Conservation (phyloP, 306 rosid species). For the Casuarina cunninghamiana region DNA sequence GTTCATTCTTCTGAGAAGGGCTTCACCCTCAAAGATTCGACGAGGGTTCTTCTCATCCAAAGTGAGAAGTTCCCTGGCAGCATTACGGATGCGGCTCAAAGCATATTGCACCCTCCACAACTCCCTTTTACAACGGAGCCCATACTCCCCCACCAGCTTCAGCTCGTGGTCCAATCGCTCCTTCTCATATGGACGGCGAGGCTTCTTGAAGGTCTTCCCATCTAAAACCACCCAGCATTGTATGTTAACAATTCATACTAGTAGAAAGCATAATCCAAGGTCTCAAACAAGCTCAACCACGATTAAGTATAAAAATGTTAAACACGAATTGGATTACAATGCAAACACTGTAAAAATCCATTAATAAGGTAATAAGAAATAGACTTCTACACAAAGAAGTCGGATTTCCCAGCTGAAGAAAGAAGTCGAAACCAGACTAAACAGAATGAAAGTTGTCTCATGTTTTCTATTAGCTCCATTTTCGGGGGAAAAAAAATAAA, state of each 20-base stretch:
- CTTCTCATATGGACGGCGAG: conserved; percentile 42
- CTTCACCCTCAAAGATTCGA: conserved; percentile 44
- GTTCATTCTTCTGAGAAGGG: conserved; percentile 41
- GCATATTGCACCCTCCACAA: conserved; percentile 49
- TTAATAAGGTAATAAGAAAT: not conserved
- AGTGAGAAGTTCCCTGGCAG: conserved; percentile 42
- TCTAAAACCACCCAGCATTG: conserved; percentile 17
- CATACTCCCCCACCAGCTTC: conserved; percentile 43
- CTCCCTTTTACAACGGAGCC: conserved; percentile 44
- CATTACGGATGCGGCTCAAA: conserved; percentile 43
- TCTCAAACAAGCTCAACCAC: not conserved
- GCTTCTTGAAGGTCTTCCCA: conserved; percentile 45
- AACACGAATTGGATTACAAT: not conserved
- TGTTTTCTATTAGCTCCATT: not conserved
- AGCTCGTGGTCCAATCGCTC: conserved; percentile 43
- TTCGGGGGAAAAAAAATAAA: not conserved
- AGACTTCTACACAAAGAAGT: not conserved
- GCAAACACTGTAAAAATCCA: not conserved
- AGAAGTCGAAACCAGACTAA: not conserved
- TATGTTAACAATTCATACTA: not conserved
- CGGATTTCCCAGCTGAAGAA: not conserved
- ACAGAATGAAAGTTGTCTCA: not conserved
- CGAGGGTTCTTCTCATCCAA: conserved; percentile 42
- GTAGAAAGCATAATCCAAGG: not conserved
- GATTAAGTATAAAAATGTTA: not conserved